Base-by-base conservation (phyloP, 208 protist genomes). In the Tritrichomonas foetus region DNA sequence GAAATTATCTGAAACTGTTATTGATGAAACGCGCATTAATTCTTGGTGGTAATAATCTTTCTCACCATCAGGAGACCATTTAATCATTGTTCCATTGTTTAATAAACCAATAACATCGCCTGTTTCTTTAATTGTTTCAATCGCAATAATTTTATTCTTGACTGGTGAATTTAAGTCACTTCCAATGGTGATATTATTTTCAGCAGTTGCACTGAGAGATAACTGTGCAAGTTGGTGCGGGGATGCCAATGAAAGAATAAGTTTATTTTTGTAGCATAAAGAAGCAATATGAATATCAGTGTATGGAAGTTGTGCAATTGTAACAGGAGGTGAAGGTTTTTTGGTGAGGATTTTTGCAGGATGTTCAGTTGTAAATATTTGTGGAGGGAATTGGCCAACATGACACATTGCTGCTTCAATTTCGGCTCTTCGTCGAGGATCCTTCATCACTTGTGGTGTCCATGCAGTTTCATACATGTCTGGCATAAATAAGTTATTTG, bases 311-410 rank as follows among this genome's bases (percentile, higher is more conserved):
- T 61, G 5, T 5, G 16, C 53, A 61, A 61, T 61, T 61, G 53
- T 61, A 5, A 61, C 53, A 22, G 5, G 53, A 22, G 53, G 5
- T 61, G 53, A 61, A 61, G 5, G 16, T 61, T 16, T 61, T 61
- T 61, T 5, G 44, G 49, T n/a, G 55, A 61, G 44, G 33, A 61
- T 64, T 57, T 94, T 93, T 13, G 61, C 44, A 27, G 95, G 96
- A 94, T 96, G 96, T 25, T 94, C 95, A 47, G 80, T 49, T 1
- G 93, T 94, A 78, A 96, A 96, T 36, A 97, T 94, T 92, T 96
- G 95, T 39, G 69, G 25, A 50, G 96, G 96, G 0, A 94, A 96
- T 93, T 97, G 96, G 13, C 95, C 96, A 93, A 97, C 96, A 80
- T 82, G 94, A 49, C 53, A 75, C 53, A 97, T 95, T 66, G 95